Evolutionary conservation across 306 rosid genomes (phyloP).

Genomic region (Argentina anserina): DNA sequence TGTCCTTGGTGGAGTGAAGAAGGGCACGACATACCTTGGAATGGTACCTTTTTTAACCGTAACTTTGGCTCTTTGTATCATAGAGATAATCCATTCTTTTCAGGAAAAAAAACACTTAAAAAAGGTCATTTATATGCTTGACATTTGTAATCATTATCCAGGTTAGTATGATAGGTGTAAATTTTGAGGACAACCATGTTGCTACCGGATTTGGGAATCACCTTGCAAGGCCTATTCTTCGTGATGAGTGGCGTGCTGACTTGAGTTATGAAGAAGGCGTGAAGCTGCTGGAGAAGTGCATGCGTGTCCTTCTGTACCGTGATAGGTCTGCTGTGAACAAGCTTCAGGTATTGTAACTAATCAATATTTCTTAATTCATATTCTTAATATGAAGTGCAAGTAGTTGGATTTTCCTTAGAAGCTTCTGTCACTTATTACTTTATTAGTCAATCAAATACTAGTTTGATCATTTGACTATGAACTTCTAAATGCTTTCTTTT

Average conservation of each 20-base stretch:
- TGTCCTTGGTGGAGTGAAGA: constrained; percentile 60
- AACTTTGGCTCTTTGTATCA: constrained; percentile 1
- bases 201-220: constrained; percentile 98
- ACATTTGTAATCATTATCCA: constrained; percentile 25
- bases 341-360: constrained; percentile 60
- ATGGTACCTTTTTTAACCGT: constrained; percentile 40
- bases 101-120: background rate
- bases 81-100: constrained; percentile 15
- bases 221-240: constrained; percentile 95
- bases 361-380: background rate
- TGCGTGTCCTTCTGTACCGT: constrained; percentile 92
- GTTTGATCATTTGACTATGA: background rate
- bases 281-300: constrained; percentile 89
- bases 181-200: constrained; percentile 82
- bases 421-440: background rate
- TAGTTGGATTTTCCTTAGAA: background rate
- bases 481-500: background rate
- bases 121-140: background rate
- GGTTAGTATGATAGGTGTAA: constrained; percentile 94
- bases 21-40: constrained; percentile 59
- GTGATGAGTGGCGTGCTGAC: constrained; percentile 90
- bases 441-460: background rate
- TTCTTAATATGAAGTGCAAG: too few relatives aligned
- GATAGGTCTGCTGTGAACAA: constrained; percentile 87
- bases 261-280: constrained; percentile 89